Base-by-base conservation (phyloP, 192 early-diverging fungal genomes). In the Backusella circina region DNA sequence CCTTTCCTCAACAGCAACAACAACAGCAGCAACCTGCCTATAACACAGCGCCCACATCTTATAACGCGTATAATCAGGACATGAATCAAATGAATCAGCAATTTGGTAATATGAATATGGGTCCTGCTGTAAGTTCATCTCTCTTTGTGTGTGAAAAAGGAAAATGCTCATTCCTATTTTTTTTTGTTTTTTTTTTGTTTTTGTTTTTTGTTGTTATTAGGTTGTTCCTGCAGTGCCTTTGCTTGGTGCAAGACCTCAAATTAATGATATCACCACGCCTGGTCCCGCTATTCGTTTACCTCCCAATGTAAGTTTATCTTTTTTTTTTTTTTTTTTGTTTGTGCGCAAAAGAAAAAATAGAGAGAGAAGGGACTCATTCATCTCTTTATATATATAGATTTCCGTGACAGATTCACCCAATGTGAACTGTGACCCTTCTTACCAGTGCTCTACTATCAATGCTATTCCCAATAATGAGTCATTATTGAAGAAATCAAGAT, bases 371-470 rank as follows among this genome's bases (percentile, higher is more conserved):
- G n/a, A n/a, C n/a, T 74, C 18, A 12, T 26, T 47, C 44, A 47
- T 47, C 0, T 6, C 3, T 47, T 6, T 28, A 61, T n/a, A 2
- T 41, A 61, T 65, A 18, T 41, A 84, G 85, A 51, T 83, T 21
- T 83, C 87, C 2, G 84, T 88, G 36, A 89, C 88, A 26, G 76
- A 82, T 36, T 89, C 88, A 21, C 85, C 84, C 0, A 71, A 79
- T 54, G 85, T 90, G 16, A 92, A 94, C 82, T 91, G 91, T 71
- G 87, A 90, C 21, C 88, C 92, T 3, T 86, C 89, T 21, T 95
- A 97, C 85, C 93, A 96, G 85, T 89, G 95, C 70, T 93, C 89
- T 61, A 99, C 97, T 13, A 75, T 99, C 12, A 97, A 96, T 74
- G 91, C 93, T 18, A 87, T 98, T 36, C 97, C 97, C 16, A 90